A percentile compares a stretch with the other conserved stretches of the same genome.
Evolutionary conservation across 441 rosid genomes (phyloP).

Genomic region (Gossypium laxum): DNA sequence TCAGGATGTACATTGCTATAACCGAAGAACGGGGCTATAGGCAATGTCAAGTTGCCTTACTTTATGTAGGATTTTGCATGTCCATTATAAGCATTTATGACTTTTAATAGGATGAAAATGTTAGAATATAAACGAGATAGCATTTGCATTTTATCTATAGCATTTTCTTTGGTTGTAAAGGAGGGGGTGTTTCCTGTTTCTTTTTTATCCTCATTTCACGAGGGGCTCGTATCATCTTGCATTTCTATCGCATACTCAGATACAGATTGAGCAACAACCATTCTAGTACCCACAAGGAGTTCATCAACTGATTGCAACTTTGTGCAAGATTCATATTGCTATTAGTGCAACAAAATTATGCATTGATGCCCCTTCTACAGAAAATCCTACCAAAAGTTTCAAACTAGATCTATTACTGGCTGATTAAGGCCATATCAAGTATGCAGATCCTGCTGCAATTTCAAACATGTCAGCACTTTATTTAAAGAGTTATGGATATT

Average conservation of each 20-base stretch:
- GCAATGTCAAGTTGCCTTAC: not conserved
- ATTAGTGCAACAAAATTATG: not conserved
- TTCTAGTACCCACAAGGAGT: not conserved
- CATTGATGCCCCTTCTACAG: not conserved
- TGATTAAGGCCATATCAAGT: constrained; percentile 1
- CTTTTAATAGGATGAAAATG: not conserved
- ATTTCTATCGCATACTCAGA: not conserved
- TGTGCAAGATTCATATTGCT: not conserved
- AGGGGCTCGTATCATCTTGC: not conserved
- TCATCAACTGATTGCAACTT: not conserved
- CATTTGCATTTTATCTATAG: not conserved
- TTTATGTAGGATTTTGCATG: not conserved
- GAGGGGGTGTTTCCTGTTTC: not conserved
- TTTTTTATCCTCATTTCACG: not conserved
- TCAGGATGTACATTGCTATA: not conserved
- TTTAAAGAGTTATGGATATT: not conserved
- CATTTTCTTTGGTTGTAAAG: not conserved
- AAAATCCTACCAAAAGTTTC: not conserved
- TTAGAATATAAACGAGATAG: not conserved
- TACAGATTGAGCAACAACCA: too few species aligned
- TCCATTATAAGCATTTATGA: not conserved
- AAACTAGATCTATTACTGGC: not conserved
- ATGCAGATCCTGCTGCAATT: not conserved
- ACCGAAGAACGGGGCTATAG: not conserved
- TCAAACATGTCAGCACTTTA: not conserved